Evolutionary conservation across 2,329 filamentous ascomycete genomes (phyloP).

Genomic region (Phyllosticta citrichinensis): DNA sequence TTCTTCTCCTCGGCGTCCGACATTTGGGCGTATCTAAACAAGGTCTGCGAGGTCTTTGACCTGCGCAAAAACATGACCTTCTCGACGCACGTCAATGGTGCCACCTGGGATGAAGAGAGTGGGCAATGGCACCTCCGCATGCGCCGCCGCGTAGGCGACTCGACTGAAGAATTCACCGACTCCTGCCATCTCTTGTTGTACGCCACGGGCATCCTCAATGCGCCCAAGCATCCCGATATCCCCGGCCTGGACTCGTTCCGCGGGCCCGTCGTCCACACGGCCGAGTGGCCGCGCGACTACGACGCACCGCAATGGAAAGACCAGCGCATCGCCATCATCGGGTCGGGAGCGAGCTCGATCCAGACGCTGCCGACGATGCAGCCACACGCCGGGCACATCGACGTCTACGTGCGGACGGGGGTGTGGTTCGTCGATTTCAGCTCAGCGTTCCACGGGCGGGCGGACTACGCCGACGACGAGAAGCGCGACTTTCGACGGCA

Average conservation of each 20-base stretch:
- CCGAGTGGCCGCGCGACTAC: constrained; percentile 37
- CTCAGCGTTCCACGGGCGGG: constrained; percentile 36
- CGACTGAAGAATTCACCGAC: constrained; percentile 31
- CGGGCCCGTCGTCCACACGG: constrained; percentile 34
- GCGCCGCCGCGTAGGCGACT: constrained; percentile 22
- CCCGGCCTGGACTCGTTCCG: constrained; percentile 37
- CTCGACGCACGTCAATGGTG: constrained; percentile 37
- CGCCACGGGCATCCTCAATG: constrained; percentile 34
- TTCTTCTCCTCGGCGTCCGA: constrained; percentile 38
- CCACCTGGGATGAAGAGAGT: constrained; percentile 39
- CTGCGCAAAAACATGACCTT: constrained; percentile 45
- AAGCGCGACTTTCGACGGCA: constrained; percentile 33
- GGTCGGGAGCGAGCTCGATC: constrained; percentile 35
- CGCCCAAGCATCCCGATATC: constrained; percentile 29
- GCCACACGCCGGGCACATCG: constrained; percentile 35
- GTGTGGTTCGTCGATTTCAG: constrained; percentile 38
- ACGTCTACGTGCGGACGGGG: constrained; percentile 38
- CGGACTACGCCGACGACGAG: constrained; percentile 35
- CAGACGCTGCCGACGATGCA: constrained; percentile 40
- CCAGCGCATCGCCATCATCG: constrained; percentile 35
- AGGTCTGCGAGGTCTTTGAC: constrained; percentile 39
- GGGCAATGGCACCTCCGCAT: constrained; percentile 43
- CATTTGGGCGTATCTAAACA: constrained; percentile 40
- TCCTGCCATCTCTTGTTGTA: constrained; percentile 35
- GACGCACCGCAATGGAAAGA: constrained; percentile 35